Evolutionary conservation across 495 filamentous ascomycete genomes (phyloP).

Genomic region (Aspergillus homomorphus): DNA sequence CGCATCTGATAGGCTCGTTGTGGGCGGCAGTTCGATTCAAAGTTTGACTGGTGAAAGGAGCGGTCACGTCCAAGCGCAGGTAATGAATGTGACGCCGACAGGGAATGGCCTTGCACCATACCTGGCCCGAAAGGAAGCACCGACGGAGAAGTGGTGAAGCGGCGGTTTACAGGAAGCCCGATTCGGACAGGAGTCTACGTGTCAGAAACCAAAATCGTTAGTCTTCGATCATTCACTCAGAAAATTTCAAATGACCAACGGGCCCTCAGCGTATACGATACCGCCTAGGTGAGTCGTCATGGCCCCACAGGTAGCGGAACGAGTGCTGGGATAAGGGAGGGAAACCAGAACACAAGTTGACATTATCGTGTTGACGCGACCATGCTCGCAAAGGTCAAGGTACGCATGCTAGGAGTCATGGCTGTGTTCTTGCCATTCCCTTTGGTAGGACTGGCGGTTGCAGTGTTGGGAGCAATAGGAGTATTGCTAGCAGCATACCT

Average conservation of each 20-base stretch:
- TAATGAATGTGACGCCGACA: conserved; percentile 14
- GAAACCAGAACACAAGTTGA: conserved; percentile 9
- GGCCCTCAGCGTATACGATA: conserved; percentile 16
- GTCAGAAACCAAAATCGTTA: conserved; percentile 34
- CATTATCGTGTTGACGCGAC: conserved; percentile 37
- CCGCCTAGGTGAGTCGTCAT: conserved; percentile 19
- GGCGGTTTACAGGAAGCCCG: conserved; percentile 63
- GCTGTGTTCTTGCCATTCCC: not conserved
- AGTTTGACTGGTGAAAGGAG: not conserved
- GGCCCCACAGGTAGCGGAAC: conserved; percentile 25
- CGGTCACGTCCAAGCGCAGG: conserved; percentile 10
- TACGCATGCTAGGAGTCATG: conserved; percentile 18
- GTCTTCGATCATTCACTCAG: conserved; percentile 27
- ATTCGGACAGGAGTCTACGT: conserved; percentile 68
- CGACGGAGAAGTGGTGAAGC: conserved; percentile 7
- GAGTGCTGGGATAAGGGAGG: conserved; percentile 13
- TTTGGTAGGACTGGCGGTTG: not conserved
- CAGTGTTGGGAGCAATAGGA: not conserved
- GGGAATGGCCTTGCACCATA: conserved; percentile 3
- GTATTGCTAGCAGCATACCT: conserved; percentile 50
- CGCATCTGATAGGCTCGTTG: conserved; percentile 7
- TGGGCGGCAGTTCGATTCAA: not conserved
- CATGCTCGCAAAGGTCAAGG: conserved; percentile 36
- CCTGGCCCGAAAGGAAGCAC: conserved; percentile 4
- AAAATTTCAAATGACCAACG: conserved; percentile 12